phyloP scores from a whole-genome alignment of 495 filamentous ascomycete species.

The Penicillium subrubescens region DNA sequence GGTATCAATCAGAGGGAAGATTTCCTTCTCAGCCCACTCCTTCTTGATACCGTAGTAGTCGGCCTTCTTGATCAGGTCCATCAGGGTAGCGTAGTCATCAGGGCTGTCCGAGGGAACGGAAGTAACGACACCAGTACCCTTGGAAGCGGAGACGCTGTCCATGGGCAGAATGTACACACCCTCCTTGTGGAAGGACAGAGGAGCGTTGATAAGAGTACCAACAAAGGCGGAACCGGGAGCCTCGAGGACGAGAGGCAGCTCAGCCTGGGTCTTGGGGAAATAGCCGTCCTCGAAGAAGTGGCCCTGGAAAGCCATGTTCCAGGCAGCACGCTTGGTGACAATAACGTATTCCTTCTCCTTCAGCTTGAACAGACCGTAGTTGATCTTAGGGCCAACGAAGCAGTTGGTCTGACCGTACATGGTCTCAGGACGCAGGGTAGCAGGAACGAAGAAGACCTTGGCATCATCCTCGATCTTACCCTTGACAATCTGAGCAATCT shows the following conservation, averaged over 20 bases:
- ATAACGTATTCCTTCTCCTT: conserved; percentile 84
- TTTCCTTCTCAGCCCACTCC: conserved; percentile 91
- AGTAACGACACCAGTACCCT: conserved; percentile 95
- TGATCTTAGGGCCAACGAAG: conserved; percentile 89
- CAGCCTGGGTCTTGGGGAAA: conserved; percentile 63
- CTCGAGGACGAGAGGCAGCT: conserved; percentile 59
- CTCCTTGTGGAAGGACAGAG: conserved; percentile 82
- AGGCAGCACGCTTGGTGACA: conserved; percentile 80
- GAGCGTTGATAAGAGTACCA: conserved; percentile 83
- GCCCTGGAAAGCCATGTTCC: conserved; percentile 95
- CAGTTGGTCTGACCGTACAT: conserved; percentile 98
- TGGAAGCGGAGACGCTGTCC: conserved; percentile 86
- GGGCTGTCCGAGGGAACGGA: conserved; percentile 94
- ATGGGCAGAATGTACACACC: conserved; percentile 90
- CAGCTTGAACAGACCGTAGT: conserved; percentile 87
- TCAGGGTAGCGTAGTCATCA: conserved; percentile 89
- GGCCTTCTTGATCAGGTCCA: conserved; percentile 91
- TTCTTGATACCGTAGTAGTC: conserved; percentile 96
- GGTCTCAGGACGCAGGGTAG: conserved; percentile 91
- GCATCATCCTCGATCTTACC: conserved; percentile 79
- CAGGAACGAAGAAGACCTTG: conserved; percentile 86
- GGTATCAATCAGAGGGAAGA: conserved; percentile 85
- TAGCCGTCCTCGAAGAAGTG: conserved; percentile 75
- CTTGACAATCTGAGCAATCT: conserved; percentile 65
- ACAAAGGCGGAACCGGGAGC: conserved; percentile 77